Evolutionary conservation across 2,329 filamentous ascomycete genomes (phyloP), one percentile per base, ranked within the genome.

Genomic region (Coleophoma crateriformis): DNA sequence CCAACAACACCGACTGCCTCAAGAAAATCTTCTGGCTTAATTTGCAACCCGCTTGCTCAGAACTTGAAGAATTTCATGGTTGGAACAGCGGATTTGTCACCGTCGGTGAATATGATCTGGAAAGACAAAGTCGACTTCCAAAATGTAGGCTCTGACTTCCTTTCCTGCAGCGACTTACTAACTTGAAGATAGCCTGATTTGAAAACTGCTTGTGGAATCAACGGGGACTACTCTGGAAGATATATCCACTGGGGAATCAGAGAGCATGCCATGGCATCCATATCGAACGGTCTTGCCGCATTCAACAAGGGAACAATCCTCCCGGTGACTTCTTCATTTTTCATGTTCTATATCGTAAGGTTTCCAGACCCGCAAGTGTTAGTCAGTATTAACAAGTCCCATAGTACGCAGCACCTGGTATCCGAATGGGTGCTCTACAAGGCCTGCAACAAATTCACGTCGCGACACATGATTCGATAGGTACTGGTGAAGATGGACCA

Each of bases 201-300:
- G 14, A 62, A 56, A 46, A 71, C 70, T 0, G 54, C 62, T 2
- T 76, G 73, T 52, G 76, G 76, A 7, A 73, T 77, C 57, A 77
- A 77, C 53, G 82, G 81, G 39, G 67, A 76, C 62, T 77, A 75
- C 54, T 58, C 68, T 1, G 78, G 79, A 3, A 72, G 79, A 1
- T 82, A 80, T 55, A 75, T 83, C 54, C 79, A 79, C 61, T 83
- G 73, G 61, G 80, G 79, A 37, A 75, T 84, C 48, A 75, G 80
- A 5, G 79, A 83, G 56, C 79, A 83, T 58, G 79, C 79, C 48
- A 84, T 85, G 81, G 72, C 71, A 2, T 66, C 74, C 32, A 76
- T 81, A 20, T 72, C 74, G 7, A 81, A 81, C 60, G 82, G 81
- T 3, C 64, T 85, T 4, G 79, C 81, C 0, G 81, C 81, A 1